Evolutionary conservation across 2,329 filamentous ascomycete genomes (phyloP).

Genomic region (Rhynchosporium secalis): DNA sequence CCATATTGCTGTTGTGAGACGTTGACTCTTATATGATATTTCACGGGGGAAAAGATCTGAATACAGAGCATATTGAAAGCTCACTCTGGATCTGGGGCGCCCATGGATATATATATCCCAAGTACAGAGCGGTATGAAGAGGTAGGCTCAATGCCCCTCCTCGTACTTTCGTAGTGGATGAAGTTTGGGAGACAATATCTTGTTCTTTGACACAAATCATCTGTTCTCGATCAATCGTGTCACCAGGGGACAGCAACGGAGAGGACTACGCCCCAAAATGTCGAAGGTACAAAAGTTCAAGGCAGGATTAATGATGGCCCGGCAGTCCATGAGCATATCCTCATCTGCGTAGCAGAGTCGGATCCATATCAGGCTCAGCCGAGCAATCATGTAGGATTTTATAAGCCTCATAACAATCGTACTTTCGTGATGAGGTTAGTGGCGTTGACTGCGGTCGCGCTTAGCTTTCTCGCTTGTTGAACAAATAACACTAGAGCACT

Average conservation of each 20-base stretch:
- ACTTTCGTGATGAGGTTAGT: conserved; percentile 2
- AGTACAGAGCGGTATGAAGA: too few species aligned
- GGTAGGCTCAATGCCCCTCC: neutral
- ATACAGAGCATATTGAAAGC: neutral
- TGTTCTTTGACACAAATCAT: neutral
- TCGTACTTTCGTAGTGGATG: conserved; percentile 10
- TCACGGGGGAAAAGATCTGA: neutral
- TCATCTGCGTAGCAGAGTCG: too few species aligned
- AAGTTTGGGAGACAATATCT: neutral
- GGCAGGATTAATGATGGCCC: too few species aligned
- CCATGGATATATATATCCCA: neutral
- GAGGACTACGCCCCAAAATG: too few species aligned
- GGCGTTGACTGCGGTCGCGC: conserved; percentile 2
- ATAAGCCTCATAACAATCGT: neutral
- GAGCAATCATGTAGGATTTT: too few species aligned
- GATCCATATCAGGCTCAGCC: too few species aligned
- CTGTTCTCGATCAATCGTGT: neutral
- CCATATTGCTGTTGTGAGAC: neutral
- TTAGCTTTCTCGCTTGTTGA: neutral
- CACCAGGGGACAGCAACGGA: too few species aligned
- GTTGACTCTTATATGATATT: neutral
- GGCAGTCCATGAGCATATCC: too few species aligned
- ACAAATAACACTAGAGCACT: neutral
- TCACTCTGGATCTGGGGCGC: neutral
- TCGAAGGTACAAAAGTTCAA: too few species aligned